A percentile compares a stretch with the other conserved stretches of the same genome.
Conservation (phyloP, 202 grass and related monocot species). For the Setaria viridis region DNA sequence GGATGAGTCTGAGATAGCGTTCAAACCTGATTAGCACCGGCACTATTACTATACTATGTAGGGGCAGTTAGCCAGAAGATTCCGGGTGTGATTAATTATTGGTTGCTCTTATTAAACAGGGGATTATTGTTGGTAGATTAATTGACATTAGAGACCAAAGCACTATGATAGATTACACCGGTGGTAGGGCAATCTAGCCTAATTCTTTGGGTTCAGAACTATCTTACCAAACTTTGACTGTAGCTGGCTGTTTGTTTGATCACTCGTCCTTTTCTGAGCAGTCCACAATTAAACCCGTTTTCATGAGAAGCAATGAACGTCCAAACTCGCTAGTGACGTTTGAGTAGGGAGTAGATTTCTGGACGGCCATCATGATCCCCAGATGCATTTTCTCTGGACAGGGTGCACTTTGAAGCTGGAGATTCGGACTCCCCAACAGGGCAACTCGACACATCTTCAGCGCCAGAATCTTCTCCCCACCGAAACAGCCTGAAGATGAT, state of each 20-base stretch:
- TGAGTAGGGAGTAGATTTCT: background rate
- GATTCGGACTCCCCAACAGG: background rate
- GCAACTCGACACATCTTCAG: constrained; percentile 25
- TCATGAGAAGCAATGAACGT: constrained; percentile 1
- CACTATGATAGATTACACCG: constrained; percentile 8
- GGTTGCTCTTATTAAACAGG: constrained; percentile 15
- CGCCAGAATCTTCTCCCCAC: constrained; percentile 23
- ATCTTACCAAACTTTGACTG: constrained; percentile 44
- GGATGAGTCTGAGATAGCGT: constrained; percentile 51
- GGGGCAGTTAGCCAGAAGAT: constrained; percentile 45
- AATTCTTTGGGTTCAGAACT: constrained; percentile 39
- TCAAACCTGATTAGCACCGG: constrained; percentile 34
- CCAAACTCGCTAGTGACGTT: background rate
- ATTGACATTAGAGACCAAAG: constrained; percentile 33
- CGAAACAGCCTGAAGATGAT: constrained; percentile 36
- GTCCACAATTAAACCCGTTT: background rate
- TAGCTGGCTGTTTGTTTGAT: constrained; percentile 6
- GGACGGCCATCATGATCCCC: constrained; percentile 2
- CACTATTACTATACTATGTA: background rate
- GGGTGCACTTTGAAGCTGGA: constrained; percentile 17
- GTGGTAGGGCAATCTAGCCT: constrained; percentile 48
- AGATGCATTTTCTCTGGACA: background rate
- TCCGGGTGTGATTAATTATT: constrained; percentile 25
- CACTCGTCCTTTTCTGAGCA: background rate
- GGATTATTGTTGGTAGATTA: constrained; percentile 5